Percentiles rank a stretch among this genome's conserved stretches.
These are phyloP conservation scores for Hevea brasiliensis DNA, from an alignment of 345 rosid species.

Conservation along the genomic window DNA sequence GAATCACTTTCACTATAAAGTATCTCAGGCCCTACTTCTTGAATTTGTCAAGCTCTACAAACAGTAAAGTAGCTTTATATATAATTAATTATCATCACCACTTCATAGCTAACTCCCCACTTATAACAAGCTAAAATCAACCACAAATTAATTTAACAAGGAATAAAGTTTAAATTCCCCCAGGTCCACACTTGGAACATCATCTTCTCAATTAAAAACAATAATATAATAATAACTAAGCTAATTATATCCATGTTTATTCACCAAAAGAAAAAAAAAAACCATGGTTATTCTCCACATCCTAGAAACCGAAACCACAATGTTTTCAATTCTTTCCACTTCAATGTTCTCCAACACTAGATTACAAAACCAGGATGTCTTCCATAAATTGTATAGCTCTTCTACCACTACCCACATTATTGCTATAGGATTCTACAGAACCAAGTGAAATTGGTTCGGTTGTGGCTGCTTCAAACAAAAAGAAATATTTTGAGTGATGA, in stretches of 20 bases:
- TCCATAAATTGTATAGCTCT: neutral
- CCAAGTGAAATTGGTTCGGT: neutral
- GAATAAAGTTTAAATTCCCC: neutral
- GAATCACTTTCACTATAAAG: constrained; percentile 25
- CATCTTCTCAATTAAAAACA: too few relatives aligned
- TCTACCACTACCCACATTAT: neutral
- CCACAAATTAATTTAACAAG: neutral
- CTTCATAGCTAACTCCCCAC: neutral
- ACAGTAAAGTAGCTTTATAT: constrained; percentile 4
- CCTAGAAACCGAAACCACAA: neutral
- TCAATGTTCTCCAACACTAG: neutral
- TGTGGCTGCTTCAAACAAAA: neutral
- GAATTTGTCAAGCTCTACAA: constrained; percentile 4
- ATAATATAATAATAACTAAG: too few relatives aligned
- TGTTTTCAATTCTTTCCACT: neutral
- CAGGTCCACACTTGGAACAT: too few relatives aligned
- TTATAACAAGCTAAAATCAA: neutral
- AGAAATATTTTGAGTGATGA: neutral
- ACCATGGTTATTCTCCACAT: neutral
- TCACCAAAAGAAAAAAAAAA: too few relatives aligned
- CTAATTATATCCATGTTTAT: too few relatives aligned
- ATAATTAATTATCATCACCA: neutral
- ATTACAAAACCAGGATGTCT: neutral
- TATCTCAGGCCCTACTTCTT: constrained; percentile 19
- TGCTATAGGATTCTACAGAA: neutral